Percentiles rank a stretch among this genome's conserved stretches.
phyloP scores from a whole-genome alignment of 257 asterid genomes.

The Agastache rugosa region DNA sequence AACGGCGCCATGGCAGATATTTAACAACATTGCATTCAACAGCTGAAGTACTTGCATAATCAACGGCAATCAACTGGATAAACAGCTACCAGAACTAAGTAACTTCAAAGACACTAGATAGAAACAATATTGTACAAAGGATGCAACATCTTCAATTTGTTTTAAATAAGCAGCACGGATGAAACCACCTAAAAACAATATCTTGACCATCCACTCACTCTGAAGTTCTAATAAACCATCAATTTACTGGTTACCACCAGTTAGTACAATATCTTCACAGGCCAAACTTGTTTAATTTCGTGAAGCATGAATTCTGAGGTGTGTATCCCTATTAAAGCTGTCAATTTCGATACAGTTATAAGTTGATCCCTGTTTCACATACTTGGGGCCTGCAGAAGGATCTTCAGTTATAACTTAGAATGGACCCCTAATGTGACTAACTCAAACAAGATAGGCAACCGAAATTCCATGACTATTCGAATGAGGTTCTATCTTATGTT shows the following conservation, averaged over 20 bases:
- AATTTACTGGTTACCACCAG: neutral
- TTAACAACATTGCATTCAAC: too few species aligned
- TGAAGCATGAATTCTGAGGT: neutral
- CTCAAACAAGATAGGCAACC: constrained; percentile 13
- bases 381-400: constrained; percentile 1
- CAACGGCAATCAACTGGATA: neutral
- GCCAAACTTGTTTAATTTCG: neutral
- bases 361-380: neutral
- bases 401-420: neutral
- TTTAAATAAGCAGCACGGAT: neutral
- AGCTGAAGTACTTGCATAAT: neutral
- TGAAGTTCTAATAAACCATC: constrained; percentile 11
- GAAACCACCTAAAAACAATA: neutral
- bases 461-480: constrained; percentile 16
- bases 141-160: neutral
- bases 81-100: constrained; percentile 1
- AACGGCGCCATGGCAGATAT: too few species aligned
- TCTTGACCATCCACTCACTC: neutral
- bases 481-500: neutral
- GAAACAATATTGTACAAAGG: neutral
- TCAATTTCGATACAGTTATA: constrained; percentile 4
- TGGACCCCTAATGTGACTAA: constrained; percentile 5
- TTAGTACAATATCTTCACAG: neutral
- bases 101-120: neutral
- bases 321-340: neutral